Evolutionary conservation across 495 filamentous ascomycete genomes (phyloP).

Genomic region (Daldinia bambusicola): DNA sequence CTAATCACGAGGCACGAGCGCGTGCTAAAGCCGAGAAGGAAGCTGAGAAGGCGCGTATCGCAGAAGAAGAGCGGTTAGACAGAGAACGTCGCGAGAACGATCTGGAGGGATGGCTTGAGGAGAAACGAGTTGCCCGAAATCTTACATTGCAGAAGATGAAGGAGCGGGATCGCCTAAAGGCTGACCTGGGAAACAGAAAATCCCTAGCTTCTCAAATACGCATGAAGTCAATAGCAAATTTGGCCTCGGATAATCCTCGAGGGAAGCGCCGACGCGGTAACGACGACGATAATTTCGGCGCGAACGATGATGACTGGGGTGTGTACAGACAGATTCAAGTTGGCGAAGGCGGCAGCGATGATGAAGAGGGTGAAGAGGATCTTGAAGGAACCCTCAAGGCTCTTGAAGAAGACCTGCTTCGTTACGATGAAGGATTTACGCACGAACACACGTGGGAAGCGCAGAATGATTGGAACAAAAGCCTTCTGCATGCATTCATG

Average conservation of each 20-base stretch:
- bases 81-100: constrained; percentile 84
- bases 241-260: constrained; percentile 86
- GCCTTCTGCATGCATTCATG: constrained; percentile 85
- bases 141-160: constrained; percentile 84
- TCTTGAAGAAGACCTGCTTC: constrained; percentile 84
- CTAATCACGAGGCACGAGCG: constrained; percentile 88
- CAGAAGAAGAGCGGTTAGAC: constrained; percentile 83
- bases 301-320: constrained; percentile 97
- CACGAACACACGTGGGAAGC: constrained; percentile 92
- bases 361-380: constrained; percentile 90
- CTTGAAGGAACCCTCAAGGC: constrained; percentile 73
- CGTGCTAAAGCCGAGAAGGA: constrained; percentile 97
- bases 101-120: constrained; percentile 85
- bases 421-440: constrained; percentile 87
- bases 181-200: constrained; percentile 93
- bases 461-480: constrained; percentile 93
- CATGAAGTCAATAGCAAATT: constrained; percentile 98
- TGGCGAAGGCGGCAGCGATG: constrained; percentile 73
- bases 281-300: constrained; percentile 92
- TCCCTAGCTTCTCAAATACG: constrained; percentile 93
- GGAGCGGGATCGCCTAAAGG: constrained; percentile 89
- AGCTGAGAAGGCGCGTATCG: constrained; percentile 81
- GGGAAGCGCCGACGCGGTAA: constrained; percentile 77
- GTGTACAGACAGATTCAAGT: constrained; percentile 92
- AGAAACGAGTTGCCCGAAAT: constrained; percentile 78